Conservation (phyloP, 345 rosid genomes). For the Pistacia vera region DNA sequence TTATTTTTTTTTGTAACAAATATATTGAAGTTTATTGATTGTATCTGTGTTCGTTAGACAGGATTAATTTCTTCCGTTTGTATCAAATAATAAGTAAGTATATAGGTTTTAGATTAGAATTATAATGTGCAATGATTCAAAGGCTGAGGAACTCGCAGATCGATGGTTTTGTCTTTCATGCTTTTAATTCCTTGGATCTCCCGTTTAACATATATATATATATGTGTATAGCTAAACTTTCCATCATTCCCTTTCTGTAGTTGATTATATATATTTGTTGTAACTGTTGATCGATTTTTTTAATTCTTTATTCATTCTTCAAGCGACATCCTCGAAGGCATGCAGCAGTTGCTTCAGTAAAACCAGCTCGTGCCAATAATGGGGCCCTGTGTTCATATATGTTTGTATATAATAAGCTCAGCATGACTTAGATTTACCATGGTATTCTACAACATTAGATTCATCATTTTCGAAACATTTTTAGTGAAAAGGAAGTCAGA, state of each 20-base stretch:
- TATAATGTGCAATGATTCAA: constrained; percentile 3
- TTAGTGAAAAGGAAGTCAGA: not conserved
- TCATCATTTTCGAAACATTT: not conserved
- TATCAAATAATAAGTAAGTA: too few relatives aligned
- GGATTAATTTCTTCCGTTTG: too few relatives aligned
- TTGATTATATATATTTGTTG: constrained; percentile 9
- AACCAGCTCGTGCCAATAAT: constrained; percentile 22
- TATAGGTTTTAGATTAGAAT: too few relatives aligned
- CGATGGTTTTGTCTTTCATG: constrained; percentile 36
- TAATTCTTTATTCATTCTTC: not conserved
- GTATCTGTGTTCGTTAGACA: too few relatives aligned
- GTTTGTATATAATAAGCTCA: not conserved
- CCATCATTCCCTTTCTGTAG: constrained; percentile 33
- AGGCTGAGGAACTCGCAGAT: constrained; percentile 12
- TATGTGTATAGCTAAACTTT: not conserved
- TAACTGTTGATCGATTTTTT: too few relatives aligned
- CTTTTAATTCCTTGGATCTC: constrained; percentile 36
- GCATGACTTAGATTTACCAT: not conserved
- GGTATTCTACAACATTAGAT: not conserved
- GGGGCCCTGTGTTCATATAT: not conserved
- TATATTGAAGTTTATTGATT: too few relatives aligned
- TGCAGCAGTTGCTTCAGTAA: constrained; percentile 12
- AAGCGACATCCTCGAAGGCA: constrained; percentile 16
- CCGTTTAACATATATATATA: not conserved
- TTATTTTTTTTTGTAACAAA: too few relatives aligned